phyloP scores from a whole-genome alignment of 305 asterid genomes.

The Solanum hybrid region DNA sequence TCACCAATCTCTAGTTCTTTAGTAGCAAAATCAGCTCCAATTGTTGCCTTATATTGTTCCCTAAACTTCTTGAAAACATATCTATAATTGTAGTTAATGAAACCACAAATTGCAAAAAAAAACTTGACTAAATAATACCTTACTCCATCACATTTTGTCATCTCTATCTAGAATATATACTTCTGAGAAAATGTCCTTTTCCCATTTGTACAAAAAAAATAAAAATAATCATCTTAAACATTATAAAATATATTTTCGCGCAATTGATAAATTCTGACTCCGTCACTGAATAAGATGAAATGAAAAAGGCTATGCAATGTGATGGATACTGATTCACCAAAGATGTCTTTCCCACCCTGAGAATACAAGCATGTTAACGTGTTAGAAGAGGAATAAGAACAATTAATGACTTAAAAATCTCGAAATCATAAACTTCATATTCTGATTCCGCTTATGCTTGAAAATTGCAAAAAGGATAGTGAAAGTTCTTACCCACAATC shows the following conservation, averaged over 20 bases:
- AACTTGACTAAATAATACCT: background rate
- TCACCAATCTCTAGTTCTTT: constrained; percentile 48
- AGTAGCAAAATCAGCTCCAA: constrained; percentile 70
- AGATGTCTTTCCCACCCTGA: constrained; percentile 74
- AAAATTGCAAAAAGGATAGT: background rate
- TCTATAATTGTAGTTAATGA: constrained; percentile 27
- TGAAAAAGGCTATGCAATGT: background rate
- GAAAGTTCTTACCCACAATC: constrained; percentile 46
- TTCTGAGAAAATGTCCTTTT: background rate
- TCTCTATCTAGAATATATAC: background rate
- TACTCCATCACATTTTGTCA: background rate
- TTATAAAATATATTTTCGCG: background rate
- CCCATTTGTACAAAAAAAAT: background rate
- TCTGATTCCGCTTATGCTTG: background rate
- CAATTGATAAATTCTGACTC: background rate
- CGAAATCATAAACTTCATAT: background rate
- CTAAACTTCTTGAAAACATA: constrained; percentile 41
- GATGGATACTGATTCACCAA: constrained; percentile 65
- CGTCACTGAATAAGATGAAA: background rate
- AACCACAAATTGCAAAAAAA: background rate
- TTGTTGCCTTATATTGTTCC: constrained; percentile 49
- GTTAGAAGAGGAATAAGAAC: background rate
- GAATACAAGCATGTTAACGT: background rate
- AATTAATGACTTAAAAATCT: background rate
- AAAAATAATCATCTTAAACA: background rate